Conservation (phyloP, 345 rosid species). For the Eucalyptus camaldulensis region DNA sequence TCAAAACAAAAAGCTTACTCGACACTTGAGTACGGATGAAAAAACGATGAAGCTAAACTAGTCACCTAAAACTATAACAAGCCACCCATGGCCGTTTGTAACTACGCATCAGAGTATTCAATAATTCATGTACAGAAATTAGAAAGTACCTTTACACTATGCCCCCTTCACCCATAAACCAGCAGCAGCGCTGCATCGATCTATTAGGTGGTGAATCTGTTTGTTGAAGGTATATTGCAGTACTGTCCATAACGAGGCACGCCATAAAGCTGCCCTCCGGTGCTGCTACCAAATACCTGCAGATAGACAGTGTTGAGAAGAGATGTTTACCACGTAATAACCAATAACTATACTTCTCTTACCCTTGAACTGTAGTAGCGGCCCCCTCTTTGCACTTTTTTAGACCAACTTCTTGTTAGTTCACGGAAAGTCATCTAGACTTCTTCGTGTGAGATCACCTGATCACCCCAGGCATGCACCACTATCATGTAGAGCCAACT, state of each 20-base stretch:
- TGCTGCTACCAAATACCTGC: neutral
- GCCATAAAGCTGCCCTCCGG: neutral
- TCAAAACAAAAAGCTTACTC: neutral
- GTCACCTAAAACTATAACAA: neutral
- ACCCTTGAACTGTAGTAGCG: neutral
- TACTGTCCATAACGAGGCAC: neutral
- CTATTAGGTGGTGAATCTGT: neutral
- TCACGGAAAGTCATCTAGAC: neutral
- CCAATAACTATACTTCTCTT: neutral
- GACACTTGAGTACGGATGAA: neutral
- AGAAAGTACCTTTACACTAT: neutral
- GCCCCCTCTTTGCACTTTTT: neutral
- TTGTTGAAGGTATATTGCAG: neutral
- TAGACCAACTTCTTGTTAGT: neutral
- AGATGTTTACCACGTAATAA: neutral
- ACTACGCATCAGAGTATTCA: neutral
- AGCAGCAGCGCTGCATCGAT: neutral
- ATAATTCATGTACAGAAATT: neutral
- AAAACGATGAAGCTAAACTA: neutral
- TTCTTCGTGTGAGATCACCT: neutral
- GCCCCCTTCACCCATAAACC: neutral
- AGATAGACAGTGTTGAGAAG: neutral
- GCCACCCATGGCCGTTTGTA: neutral
- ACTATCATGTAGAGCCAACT: neutral
- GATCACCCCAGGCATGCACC: neutral